A percentile compares a stretch with the other conserved stretches of the same genome.
These are phyloP conservation scores for Ascochyta viciae-villosae DNA, from an alignment of 2,329 filamentous ascomycete species.

Conservation along the genomic window DNA sequence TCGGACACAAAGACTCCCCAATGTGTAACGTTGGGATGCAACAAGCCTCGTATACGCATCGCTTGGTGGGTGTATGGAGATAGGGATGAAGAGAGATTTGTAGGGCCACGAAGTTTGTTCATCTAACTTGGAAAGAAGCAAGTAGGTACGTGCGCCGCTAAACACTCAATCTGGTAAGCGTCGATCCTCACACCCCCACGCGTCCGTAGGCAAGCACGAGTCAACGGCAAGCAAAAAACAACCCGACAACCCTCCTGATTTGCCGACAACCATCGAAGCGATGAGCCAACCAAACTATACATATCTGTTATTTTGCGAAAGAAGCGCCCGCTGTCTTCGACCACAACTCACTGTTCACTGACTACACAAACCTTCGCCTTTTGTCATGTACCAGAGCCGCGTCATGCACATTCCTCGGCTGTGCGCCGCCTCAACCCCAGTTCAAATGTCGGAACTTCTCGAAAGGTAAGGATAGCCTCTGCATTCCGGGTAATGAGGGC, in stretches of 20 bases:
- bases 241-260: neutral
- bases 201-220: neutral
- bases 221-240: neutral
- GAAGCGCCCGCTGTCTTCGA: too few relatives aligned
- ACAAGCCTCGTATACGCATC: neutral
- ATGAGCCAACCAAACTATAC: neutral
- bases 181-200: neutral
- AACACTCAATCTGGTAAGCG: neutral
- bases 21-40: slow-evolving; percentile 8
- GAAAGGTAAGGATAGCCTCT: neutral
- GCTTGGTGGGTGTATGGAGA: neutral
- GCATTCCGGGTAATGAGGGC: neutral
- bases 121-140: neutral
- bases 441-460: neutral
- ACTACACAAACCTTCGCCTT: neutral
- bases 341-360: neutral
- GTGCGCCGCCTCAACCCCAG: neutral
- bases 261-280: neutral
- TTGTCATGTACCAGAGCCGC: neutral
- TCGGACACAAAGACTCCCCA: too few relatives aligned
- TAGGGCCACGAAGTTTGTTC: neutral
- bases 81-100: slow-evolving; percentile 1
- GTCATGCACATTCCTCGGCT: slow-evolving; percentile 8
- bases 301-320: too few relatives aligned
- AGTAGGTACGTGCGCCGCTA: neutral